Evolutionary conservation across 2,329 filamentous ascomycete species (phyloP), one percentile per base, ranked within the genome.

Genomic region (Shiraia bambusicola): DNA sequence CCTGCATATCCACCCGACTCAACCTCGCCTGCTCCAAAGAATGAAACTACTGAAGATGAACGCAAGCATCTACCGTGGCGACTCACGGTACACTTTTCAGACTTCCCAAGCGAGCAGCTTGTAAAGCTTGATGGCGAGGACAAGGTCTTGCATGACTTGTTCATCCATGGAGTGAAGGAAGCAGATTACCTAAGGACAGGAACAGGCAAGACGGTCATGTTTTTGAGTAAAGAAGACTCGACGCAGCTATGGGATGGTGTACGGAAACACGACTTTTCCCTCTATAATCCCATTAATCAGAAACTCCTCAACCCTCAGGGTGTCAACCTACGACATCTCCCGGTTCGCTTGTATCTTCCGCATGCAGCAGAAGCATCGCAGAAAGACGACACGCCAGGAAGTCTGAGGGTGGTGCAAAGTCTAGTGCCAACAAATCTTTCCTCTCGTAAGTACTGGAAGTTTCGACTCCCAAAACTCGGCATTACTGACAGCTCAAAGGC

Each of bases 101-200:
- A 77, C 31, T 81, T 76, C 65, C 81, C 80, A 0, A 69, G 73
- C 7, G 76, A 82, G 34, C 78, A 81, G 10, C 76, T 84, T 14
- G 73, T 83, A 12, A 73, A 69, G 4, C 74, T 82, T 4, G 81
- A 84, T 55, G 64, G 67, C 0, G 72, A 76, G 16, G 76, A 75
- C 16, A 76, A 75, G 54, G 73, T 78, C 2, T 71, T 83, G 61
- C 79, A 82, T 46, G 84, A 87, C 61, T 75, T 81, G 0, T 87
- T 81, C 58, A 82, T 84, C 39, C 86, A 87, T 52, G 81, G 76
- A 37, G 83, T 87, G 48, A 87, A 87, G 63, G 84, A 87, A 76
- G 90, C 91, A 22, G 90, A 95, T 69, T 95, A 90, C 55, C 75
- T 95, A 36, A 82, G 91, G 37, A 92, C 93, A 55, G 89, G 90